These are phyloP conservation scores for Globisporangium splendens DNA, from an alignment of 352 stramenopile genomes.

Conservation along the genomic window DNA sequence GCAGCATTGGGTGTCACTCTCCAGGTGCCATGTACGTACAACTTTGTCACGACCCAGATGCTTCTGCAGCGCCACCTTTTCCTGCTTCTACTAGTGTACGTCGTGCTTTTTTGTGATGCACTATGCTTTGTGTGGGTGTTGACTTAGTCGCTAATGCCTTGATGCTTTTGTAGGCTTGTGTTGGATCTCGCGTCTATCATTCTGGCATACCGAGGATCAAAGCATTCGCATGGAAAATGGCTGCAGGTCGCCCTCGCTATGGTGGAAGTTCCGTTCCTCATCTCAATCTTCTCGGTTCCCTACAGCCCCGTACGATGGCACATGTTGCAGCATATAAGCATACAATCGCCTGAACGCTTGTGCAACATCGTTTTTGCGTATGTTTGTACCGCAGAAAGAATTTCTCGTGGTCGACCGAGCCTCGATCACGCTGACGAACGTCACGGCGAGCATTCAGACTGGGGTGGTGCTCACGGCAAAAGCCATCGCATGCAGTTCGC, in stretches of 20 bases:
- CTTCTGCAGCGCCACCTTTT: constrained; percentile 4
- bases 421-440: constrained; percentile 25
- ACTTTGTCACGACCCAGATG: background rate
- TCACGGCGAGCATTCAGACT: constrained; percentile 28
- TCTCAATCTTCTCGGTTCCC: constrained; percentile 31
- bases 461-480: constrained; percentile 29
- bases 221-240: constrained; percentile 8
- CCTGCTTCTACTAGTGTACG: constrained; percentile 20
- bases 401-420: constrained; percentile 36
- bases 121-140: background rate
- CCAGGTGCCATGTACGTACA: constrained; percentile 4
- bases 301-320: constrained; percentile 20
- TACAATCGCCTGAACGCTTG: too few relatives aligned
- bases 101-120: background rate
- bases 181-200: constrained; percentile 24
- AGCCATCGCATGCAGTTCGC: constrained; percentile 14
- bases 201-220: constrained; percentile 10
- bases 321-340: background rate
- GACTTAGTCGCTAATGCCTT: background rate
- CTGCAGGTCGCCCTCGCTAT: constrained; percentile 19
- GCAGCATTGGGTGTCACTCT: background rate
- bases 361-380: background rate
- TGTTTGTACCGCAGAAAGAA: constrained; percentile 5
- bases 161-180: constrained; percentile 15
- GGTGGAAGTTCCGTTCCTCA: constrained; percentile 24